These are phyloP conservation scores for Hypomyces perniciosus DNA, from an alignment of 2,329 filamentous ascomycete species.

Conservation along the genomic window DNA sequence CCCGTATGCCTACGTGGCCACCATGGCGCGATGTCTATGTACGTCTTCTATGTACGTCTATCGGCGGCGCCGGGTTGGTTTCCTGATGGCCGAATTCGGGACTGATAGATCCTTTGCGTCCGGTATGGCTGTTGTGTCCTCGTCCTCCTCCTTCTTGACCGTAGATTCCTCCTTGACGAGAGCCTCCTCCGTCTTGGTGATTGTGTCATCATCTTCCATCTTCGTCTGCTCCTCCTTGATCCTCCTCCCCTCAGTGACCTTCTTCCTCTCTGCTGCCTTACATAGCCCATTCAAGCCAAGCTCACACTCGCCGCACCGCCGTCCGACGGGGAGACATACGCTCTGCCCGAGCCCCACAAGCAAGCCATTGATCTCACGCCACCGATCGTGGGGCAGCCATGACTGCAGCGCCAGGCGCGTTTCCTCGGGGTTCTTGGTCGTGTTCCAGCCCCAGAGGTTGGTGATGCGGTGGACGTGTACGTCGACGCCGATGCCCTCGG, in stretches of 20 bases:
- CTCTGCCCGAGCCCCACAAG: slow-evolving; percentile 85
- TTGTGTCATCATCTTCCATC: slow-evolving; percentile 16
- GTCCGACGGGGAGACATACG: slow-evolving; percentile 73
- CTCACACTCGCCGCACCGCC: slow-evolving; percentile 80
- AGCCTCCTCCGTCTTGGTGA: slow-evolving; percentile 17
- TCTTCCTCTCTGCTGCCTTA: slow-evolving; percentile 60
- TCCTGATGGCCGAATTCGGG: too few species aligned
- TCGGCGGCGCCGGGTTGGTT: too few species aligned
- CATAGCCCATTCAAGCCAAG: slow-evolving; percentile 73
- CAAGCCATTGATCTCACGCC: slow-evolving; percentile 89
- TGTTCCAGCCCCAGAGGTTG: slow-evolving; percentile 90
- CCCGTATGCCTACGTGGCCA: too few species aligned
- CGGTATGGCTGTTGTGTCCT: background rate
- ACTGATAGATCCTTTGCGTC: too few species aligned
- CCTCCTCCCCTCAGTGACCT: slow-evolving; percentile 53
- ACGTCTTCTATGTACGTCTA: too few species aligned
- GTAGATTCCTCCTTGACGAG: slow-evolving; percentile 19
- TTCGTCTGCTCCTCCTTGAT: slow-evolving; percentile 25
- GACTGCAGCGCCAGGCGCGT: slow-evolving; percentile 68
- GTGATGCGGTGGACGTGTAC: slow-evolving; percentile 94
- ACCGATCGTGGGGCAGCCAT: slow-evolving; percentile 79
- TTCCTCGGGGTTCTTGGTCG: slow-evolving; percentile 74
- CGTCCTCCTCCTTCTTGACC: background rate
- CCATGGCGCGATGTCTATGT: too few species aligned
- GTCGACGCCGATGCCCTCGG: slow-evolving; percentile 81